Percentiles rank a stretch among this genome's conserved stretches.
These are phyloP conservation scores for Coprinopsis marcescibilis DNA, from an alignment of 768 basidiomycete genomes.

Conservation along the genomic window DNA sequence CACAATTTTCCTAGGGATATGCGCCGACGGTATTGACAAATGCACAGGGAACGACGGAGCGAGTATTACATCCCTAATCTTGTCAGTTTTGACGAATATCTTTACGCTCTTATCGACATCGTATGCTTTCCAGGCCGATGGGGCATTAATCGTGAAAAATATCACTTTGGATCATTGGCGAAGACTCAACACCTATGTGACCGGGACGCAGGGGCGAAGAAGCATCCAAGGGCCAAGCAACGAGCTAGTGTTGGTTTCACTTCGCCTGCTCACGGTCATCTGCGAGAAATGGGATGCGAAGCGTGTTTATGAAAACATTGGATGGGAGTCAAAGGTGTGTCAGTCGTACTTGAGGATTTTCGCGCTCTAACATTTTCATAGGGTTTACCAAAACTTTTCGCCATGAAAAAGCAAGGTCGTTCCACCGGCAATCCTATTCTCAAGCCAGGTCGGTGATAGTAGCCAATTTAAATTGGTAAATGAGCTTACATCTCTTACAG, in stretches of 20 bases:
- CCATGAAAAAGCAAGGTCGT: slow-evolving; percentile 63
- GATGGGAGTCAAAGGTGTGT: slow-evolving; percentile 73
- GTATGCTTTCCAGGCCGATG: slow-evolving; percentile 59
- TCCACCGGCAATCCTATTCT: slow-evolving; percentile 35
- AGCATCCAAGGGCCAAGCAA: slow-evolving; percentile 20
- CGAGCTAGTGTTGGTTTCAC: slow-evolving; percentile 58
- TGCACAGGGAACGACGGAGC: too few species aligned
- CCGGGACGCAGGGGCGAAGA: slow-evolving; percentile 28
- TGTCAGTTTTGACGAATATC: slow-evolving; percentile 51
- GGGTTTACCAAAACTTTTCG: slow-evolving; percentile 61
- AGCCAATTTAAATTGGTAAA: not conserved
- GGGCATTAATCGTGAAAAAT: slow-evolving; percentile 55
- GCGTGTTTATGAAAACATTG: slow-evolving; percentile 58
- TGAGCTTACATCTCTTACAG: slow-evolving; percentile 27
- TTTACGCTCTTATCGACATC: slow-evolving; percentile 61
- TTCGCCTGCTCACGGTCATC: slow-evolving; percentile 60
- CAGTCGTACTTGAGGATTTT: not conserved
- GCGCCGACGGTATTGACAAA: too few species aligned
- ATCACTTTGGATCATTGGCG: slow-evolving; percentile 51
- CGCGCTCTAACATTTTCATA: slow-evolving; percentile 21
- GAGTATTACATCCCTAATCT: slow-evolving; percentile 1
- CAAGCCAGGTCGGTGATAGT: slow-evolving; percentile 52
- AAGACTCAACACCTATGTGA: slow-evolving; percentile 56
- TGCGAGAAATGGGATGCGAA: slow-evolving; percentile 60
- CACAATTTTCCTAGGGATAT: not conserved